Evolutionary conservation across 2,329 filamentous ascomycete genomes (phyloP).

Genomic region (Fusarium liriodendri): DNA sequence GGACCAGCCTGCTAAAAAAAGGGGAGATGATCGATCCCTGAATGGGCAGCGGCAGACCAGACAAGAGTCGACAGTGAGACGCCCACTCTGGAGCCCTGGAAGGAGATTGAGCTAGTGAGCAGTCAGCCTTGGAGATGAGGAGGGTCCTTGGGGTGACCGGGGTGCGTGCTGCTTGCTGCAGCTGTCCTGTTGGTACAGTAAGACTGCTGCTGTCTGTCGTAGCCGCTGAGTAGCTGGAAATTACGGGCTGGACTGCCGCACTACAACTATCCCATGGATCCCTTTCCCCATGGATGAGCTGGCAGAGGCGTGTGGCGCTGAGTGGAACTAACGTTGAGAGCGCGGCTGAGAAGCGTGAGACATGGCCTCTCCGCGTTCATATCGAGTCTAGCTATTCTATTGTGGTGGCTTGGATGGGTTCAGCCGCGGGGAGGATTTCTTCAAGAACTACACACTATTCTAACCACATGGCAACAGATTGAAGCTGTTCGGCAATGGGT

Average conservation of each 20-base stretch:
- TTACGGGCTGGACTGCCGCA: background rate
- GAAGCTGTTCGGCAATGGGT: background rate
- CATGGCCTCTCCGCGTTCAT: background rate
- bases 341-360: background rate
- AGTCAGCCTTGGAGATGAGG: background rate
- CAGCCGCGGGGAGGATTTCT: background rate
- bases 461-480: background rate
- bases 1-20: slow-evolving; percentile 7
- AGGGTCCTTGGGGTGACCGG: background rate
- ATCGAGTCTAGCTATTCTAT: background rate
- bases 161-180: background rate
- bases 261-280: background rate
- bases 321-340: background rate
- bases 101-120: background rate
- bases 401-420: slow-evolving; percentile 3
- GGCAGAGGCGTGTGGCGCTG: background rate
- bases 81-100: background rate
- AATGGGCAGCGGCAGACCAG: background rate
- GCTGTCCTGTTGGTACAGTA: background rate
- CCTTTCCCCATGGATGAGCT: background rate
- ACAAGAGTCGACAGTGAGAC: background rate
- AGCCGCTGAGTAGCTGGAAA: background rate
- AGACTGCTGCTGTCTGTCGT: background rate
- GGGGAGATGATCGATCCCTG: slow-evolving; percentile 14
- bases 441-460: background rate